Evolutionary conservation across 805 yeast species (phyloP).

Genomic region (Candida parachauliodes): DNA sequence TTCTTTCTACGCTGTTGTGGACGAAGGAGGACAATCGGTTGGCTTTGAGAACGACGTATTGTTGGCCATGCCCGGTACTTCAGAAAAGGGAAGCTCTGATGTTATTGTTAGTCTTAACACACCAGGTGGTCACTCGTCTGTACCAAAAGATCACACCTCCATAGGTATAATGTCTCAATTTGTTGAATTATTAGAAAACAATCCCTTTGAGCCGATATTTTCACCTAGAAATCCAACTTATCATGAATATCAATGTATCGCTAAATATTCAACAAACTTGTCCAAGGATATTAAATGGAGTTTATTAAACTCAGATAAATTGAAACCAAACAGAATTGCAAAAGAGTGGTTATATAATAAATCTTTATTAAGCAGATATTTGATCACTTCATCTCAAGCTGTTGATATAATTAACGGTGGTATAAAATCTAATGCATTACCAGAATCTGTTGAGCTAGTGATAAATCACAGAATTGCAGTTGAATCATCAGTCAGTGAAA

Average conservation of each 20-base stretch:
- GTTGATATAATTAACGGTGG: slow-evolving; percentile 35
- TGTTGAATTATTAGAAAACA: slow-evolving; percentile 51
- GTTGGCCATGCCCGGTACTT: slow-evolving; percentile 47
- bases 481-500: slow-evolving; percentile 24
- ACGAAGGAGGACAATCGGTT: slow-evolving; percentile 53
- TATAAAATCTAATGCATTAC: slow-evolving; percentile 39
- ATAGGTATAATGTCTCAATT: slow-evolving; percentile 71
- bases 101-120: slow-evolving; percentile 47
- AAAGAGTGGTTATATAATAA: slow-evolving; percentile 19
- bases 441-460: slow-evolving; percentile 26
- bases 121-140: slow-evolving; percentile 77
- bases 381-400: slow-evolving; percentile 36
- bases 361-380: slow-evolving; percentile 30
- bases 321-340: slow-evolving; percentile 23
- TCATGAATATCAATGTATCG: slow-evolving; percentile 58
- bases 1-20: slow-evolving; percentile 61
- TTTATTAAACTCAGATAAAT: slow-evolving; percentile 34
- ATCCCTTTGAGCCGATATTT: slow-evolving; percentile 48
- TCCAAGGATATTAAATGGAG: slow-evolving; percentile 21
- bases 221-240: slow-evolving; percentile 58
- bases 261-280: slow-evolving; percentile 39
- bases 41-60: slow-evolving; percentile 45
- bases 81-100: slow-evolving; percentile 50
- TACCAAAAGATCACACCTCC: slow-evolving; percentile 79
- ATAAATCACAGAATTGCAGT: slow-evolving; percentile 36